Evolutionary conservation across 164 flowering plant species (phyloP).

Genomic region (Annona squamosa): DNA sequence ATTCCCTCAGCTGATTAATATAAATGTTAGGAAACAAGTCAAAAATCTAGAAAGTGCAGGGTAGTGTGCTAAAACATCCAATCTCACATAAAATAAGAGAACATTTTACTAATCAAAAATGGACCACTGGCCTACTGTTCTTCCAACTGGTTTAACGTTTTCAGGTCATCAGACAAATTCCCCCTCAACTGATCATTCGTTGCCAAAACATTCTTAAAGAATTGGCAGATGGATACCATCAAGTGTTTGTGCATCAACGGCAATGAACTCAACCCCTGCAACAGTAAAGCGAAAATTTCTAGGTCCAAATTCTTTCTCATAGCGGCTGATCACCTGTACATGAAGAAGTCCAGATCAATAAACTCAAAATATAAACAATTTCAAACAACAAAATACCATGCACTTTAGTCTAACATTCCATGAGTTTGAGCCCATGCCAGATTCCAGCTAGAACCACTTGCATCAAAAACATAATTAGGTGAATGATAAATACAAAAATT

Average conservation of each 20-base stretch:
- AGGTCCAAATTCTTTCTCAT: conserved; percentile 61
- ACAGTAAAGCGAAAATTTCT: conserved; percentile 50
- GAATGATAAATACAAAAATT: neutral
- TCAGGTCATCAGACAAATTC: neutral
- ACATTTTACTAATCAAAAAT: neutral
- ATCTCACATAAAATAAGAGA: neutral
- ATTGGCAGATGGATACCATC: conserved; percentile 47
- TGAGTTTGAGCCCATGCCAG: neutral
- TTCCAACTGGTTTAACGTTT: neutral
- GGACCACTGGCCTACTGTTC: neutral
- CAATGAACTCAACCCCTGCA: conserved; percentile 71
- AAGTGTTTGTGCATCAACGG: conserved; percentile 73
- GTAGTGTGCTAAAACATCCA: neutral
- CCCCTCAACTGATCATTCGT: no score
- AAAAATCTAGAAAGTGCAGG: neutral
- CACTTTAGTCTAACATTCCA: neutral
- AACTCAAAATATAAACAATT: neutral
- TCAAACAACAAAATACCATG: neutral
- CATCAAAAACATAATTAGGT: neutral
- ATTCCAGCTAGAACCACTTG: neutral
- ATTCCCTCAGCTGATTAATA: neutral
- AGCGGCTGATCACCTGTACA: conserved; percentile 57
- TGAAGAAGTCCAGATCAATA: neutral
- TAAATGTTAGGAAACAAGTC: no score
- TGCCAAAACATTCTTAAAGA: no score